Conservation (phyloP, 225 moss, liverwort and hornwort genomes). For the Climacium dendroides region DNA sequence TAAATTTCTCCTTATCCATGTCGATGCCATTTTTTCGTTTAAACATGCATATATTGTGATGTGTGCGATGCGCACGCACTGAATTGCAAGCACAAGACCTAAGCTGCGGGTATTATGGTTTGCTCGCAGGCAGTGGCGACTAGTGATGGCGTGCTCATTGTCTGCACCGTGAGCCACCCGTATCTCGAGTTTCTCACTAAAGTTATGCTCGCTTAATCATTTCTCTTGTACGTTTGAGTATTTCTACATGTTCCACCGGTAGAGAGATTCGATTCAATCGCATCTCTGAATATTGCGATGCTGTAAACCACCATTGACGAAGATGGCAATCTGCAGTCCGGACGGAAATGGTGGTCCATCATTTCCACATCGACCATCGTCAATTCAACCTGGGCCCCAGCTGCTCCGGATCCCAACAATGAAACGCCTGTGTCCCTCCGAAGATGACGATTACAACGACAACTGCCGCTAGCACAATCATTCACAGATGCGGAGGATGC, state of each 20-base stretch:
- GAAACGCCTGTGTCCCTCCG: neutral
- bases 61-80: neutral
- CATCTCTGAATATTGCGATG: too few relatives aligned
- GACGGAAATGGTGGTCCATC: too few relatives aligned
- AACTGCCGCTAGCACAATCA: neutral
- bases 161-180: slow-evolving; percentile 45
- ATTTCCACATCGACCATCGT: neutral
- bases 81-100: too few relatives aligned
- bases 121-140: slow-evolving; percentile 24
- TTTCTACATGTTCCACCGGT: too few relatives aligned
- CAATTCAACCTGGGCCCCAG: neutral
- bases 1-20: neutral
- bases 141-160: slow-evolving; percentile 23
- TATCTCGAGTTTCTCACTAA: slow-evolving; percentile 40
- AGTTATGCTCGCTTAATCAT: too few relatives aligned
- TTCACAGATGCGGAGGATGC: neutral
- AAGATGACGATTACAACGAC: neutral
- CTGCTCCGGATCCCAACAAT: neutral
- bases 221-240: too few relatives aligned
- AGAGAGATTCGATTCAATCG: too few relatives aligned
- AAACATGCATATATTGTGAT: neutral
- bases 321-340: too few relatives aligned
- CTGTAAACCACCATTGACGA: too few relatives aligned
- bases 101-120: neutral
- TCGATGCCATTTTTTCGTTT: neutral